phyloP scores from a whole-genome alignment of 2,329 filamentous ascomycete genomes.

The Trichothecium roseum region DNA sequence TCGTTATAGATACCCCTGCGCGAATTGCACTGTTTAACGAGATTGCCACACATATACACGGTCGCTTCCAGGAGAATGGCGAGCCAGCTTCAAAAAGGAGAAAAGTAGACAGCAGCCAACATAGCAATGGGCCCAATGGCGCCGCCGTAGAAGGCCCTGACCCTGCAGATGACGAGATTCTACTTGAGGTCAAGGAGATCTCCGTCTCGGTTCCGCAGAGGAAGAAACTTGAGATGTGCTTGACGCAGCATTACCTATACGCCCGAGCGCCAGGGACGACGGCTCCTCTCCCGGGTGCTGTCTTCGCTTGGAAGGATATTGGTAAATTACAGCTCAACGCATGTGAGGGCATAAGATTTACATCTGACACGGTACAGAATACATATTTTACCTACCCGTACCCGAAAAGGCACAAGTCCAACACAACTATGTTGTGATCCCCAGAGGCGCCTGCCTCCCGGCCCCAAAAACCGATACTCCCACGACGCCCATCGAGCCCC shows the following conservation, averaged over 20 bases:
- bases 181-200: conserved; percentile 55
- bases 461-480: conserved; percentile 29
- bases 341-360: not conserved
- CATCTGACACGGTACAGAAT: conserved; percentile 30
- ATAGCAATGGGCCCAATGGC: conserved; percentile 10
- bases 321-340: conserved; percentile 29
- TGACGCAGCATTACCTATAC: conserved; percentile 49
- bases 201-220: conserved; percentile 57
- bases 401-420: conserved; percentile 56
- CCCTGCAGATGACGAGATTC: conserved; percentile 37
- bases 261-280: conserved; percentile 42
- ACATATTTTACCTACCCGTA: conserved; percentile 53
- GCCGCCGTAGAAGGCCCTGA: conserved; percentile 11
- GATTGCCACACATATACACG: conserved; percentile 40
- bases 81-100: conserved; percentile 42
- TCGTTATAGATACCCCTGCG: conserved; percentile 35
- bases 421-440: conserved; percentile 56
- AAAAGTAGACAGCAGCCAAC: conserved; percentile 30
- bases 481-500: conserved; percentile 34
- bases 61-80: conserved; percentile 26
- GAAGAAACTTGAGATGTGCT: conserved; percentile 57
- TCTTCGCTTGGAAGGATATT: conserved; percentile 51
- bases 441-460: conserved; percentile 41
- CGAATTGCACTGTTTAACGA: conserved; percentile 45
- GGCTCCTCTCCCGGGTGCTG: conserved; percentile 40